These are phyloP conservation scores for Aspergillus campestris DNA, from an alignment of 495 filamentous ascomycete species.

Conservation along the genomic window DNA sequence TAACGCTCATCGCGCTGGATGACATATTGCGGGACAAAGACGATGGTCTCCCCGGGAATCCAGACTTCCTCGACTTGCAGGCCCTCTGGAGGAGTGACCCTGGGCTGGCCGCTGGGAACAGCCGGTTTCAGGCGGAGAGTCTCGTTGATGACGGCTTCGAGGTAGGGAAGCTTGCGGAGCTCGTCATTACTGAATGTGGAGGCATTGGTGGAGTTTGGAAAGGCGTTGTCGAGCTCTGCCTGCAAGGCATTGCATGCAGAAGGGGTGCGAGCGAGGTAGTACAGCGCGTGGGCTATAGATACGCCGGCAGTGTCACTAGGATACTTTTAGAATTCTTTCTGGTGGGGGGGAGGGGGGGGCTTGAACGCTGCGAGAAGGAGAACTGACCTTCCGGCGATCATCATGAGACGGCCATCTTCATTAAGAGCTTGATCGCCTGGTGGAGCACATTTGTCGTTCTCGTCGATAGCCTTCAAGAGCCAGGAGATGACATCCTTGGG, in stretches of 20 bases:
- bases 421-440: constrained; percentile 10
- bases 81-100: constrained; percentile 22
- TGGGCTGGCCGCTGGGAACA: constrained; percentile 28
- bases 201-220: background rate
- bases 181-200: background rate
- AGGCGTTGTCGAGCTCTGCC: constrained; percentile 11
- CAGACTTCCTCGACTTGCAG: constrained; percentile 16
- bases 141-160: constrained; percentile 47
- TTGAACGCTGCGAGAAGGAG: background rate
- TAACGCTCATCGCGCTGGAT: constrained; percentile 22
- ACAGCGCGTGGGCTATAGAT: constrained; percentile 28
- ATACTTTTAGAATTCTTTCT: background rate
- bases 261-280: constrained; percentile 27
- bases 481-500: constrained; percentile 22
- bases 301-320: constrained; percentile 25
- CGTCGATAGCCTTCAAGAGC: constrained; percentile 18
- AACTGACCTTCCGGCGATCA: constrained; percentile 23
- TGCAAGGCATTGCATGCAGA: constrained; percentile 14
- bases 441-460: constrained; percentile 9
- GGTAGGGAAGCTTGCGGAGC: constrained; percentile 22
- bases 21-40: constrained; percentile 27
- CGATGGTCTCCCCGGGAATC: constrained; percentile 20
- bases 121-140: constrained; percentile 44
- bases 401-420: constrained; percentile 15
- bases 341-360: no score